Evolutionary conservation across 768 basidiomycete genomes (phyloP).

Genomic region (Pisolithus microcarpus): DNA sequence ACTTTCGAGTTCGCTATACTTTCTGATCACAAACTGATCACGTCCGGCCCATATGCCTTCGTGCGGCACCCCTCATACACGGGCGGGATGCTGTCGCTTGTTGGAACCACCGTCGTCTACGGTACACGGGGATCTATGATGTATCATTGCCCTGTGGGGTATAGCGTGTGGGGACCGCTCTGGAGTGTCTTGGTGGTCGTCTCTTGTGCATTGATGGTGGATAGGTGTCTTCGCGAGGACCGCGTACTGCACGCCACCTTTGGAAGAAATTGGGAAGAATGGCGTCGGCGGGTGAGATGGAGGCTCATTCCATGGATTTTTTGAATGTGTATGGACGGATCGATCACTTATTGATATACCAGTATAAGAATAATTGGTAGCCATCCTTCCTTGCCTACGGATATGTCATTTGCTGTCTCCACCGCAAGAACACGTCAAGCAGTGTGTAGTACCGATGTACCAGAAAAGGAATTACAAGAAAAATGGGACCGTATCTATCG

Average conservation of each 20-base stretch:
- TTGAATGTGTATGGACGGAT: background rate
- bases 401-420: too few species aligned
- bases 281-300: constrained; percentile 7
- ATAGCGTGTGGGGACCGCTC: background rate
- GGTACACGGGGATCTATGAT: background rate
- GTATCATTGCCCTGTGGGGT: background rate
- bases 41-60: constrained; percentile 31
- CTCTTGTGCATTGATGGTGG: background rate
- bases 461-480: background rate
- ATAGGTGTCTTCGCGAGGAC: constrained; percentile 2
- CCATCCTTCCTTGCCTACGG: background rate
- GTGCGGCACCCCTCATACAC: constrained; percentile 34
- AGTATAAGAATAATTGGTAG: background rate
- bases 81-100: background rate
- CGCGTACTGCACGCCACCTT: constrained; percentile 3
- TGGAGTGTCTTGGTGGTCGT: background rate
- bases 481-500: constrained; percentile 1
- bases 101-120: background rate
- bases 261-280: constrained; percentile 9
- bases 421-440: too few species aligned
- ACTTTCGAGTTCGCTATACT: constrained; percentile 36
- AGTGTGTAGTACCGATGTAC: too few species aligned
- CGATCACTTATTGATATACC: background rate
- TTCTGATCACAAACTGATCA: constrained; percentile 31
- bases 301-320: constrained; percentile 9